Evolutionary conservation across 129 eudicot species (phyloP).

Genomic region (Helianthus tuberosus): DNA sequence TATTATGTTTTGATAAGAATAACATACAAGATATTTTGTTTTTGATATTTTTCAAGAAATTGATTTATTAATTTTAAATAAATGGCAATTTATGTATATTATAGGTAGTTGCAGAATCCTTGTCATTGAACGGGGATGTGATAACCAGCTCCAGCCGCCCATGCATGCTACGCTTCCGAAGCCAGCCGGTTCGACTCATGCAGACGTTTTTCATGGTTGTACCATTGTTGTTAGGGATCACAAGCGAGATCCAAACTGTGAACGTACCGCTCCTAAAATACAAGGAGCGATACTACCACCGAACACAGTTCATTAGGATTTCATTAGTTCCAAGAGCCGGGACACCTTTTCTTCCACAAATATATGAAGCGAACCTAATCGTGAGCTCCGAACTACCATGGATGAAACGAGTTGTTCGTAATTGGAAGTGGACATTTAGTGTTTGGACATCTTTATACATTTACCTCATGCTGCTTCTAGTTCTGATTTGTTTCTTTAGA

Average conservation of each 20-base stretch:
- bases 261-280: slow-evolving; percentile 49
- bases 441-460: slow-evolving; percentile 75
- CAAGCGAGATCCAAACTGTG: slow-evolving; percentile 57
- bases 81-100: not conserved
- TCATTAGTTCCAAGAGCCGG: slow-evolving; percentile 63
- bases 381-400: slow-evolving; percentile 70
- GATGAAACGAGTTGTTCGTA: slow-evolving; percentile 55
- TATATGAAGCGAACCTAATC: slow-evolving; percentile 64
- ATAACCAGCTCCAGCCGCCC: slow-evolving; percentile 66
- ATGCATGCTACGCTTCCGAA: slow-evolving; percentile 64
- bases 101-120: slow-evolving; percentile 70
- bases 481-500: slow-evolving; percentile 45
- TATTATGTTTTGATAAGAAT: no score
- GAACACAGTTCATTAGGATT: slow-evolving; percentile 56
- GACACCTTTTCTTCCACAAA: slow-evolving; percentile 62
- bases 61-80: no score
- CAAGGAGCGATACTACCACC: slow-evolving; percentile 51
- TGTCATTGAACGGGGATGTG: no score
- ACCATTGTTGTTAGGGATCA: slow-evolving; percentile 64
- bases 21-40: no score
- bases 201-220: slow-evolving; percentile 51
- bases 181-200: slow-evolving; percentile 60
- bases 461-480: slow-evolving; percentile 52
- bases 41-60: no score
- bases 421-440: slow-evolving; percentile 84